Conservation (phyloP, 768 basidiomycete genomes). For the Termitomyces heimii region DNA sequence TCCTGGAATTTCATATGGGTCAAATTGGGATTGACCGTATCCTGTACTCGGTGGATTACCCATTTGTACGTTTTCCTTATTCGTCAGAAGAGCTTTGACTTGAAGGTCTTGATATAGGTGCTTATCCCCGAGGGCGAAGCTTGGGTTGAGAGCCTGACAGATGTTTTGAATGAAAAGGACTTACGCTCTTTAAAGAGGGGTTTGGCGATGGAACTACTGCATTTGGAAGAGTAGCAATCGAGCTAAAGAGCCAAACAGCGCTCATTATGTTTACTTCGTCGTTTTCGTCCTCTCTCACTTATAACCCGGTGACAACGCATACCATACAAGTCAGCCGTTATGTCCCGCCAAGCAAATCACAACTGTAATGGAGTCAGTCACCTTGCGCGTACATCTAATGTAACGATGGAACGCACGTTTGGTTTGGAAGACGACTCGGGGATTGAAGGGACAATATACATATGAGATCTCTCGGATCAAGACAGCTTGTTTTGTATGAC, state of each 20-base stretch:
- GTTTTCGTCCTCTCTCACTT: background rate
- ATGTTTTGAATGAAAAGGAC: slow-evolving; percentile 15
- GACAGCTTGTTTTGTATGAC: background rate
- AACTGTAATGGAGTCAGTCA: background rate
- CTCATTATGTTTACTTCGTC: background rate
- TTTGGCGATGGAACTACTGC: slow-evolving; percentile 22
- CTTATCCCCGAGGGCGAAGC: slow-evolving; percentile 13
- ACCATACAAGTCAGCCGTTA: no score
- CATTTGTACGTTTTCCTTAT: slow-evolving; percentile 20
- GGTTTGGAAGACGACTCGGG: no score
- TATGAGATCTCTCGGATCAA: background rate
- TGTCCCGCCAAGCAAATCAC: background rate
- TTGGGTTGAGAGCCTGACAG: slow-evolving; percentile 20
- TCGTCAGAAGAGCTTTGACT: background rate
- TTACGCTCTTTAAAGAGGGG: slow-evolving; percentile 21
- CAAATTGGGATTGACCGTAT: slow-evolving; percentile 35
- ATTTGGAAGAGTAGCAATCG: slow-evolving; percentile 17
- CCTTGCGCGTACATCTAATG: no score
- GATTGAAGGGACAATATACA: background rate
- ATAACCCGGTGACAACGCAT: no score
- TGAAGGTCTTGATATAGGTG: slow-evolving; percentile 9
- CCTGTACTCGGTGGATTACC: slow-evolving; percentile 35
- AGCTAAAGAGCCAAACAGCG: background rate
- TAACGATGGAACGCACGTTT: background rate
- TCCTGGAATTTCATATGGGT: slow-evolving; percentile 32